Evolutionary conservation across 371 early-diverging fungal genomes (phyloP), one percentile per base, ranked within the genome.

Genomic region (Mucor lusitanicus): DNA sequence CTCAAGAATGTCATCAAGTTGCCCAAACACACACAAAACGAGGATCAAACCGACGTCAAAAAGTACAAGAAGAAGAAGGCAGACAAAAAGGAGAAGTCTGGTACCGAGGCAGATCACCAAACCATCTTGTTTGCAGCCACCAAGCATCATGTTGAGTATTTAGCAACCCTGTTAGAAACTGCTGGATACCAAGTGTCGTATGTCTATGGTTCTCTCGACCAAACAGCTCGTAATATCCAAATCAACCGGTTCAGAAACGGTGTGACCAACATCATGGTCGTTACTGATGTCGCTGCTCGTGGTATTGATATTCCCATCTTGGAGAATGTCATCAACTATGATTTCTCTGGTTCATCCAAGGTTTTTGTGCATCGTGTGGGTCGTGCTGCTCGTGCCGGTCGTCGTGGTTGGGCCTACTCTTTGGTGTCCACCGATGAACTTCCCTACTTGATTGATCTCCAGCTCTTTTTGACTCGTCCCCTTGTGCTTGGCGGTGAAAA

Each of bases 241-340:
- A 92, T 97, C 54, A 83, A 85, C 58, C 78, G 87, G 37, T 99
- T 99, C 85, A 83, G 95, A 27, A 80, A 83, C 11, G 95, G 95
- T 6, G 76, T 85, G 28, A 87, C 88, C 39, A 91, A 91, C 61
- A 66, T 98, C 5, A 71, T 99, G 62, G 90, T 99, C 8, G 99
- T 99, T 11, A 99, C 99, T 9, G 99, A 99, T 78, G 96, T 99
- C 3, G 99, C 99, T 25, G 99, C 99, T 28, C 94, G 99, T 83
- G 99, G 99, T 90, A 93, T 99, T 59, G 99, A 99, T 88, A 97
- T 99, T 61, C 99, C 99, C 19, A 90, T 95, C 21, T 81, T 99
- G 32, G 96, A 97, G 72, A 92, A 96, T 67, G 97, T 99, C 39
- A 91, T 99, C 83, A 98, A 99, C 81, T 99, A 97, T 75, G 98